Percentiles rank a stretch among this genome's conserved stretches.
These are phyloP conservation scores for Penicilliopsis zonata DNA, from an alignment of 495 filamentous ascomycete species.

Conservation along the genomic window DNA sequence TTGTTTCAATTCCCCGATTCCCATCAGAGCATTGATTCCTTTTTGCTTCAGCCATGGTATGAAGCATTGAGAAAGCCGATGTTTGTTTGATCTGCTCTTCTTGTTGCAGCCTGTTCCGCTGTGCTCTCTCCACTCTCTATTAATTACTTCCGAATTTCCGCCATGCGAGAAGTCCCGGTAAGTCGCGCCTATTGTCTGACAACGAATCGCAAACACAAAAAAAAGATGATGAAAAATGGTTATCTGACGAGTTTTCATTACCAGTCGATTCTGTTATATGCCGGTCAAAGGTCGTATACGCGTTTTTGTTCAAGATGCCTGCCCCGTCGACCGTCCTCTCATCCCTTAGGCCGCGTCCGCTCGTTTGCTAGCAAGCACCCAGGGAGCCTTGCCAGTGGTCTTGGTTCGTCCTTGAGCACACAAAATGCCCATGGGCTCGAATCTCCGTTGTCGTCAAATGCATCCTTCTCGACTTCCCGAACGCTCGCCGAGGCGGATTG, in stretches of 20 bases:
- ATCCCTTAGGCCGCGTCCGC: slow-evolving; percentile 13
- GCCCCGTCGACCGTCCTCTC: slow-evolving; percentile 6
- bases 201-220: background rate
- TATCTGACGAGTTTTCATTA: too few species aligned
- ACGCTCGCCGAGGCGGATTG: slow-evolving; percentile 39
- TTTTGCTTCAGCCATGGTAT: slow-evolving; percentile 21
- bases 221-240: background rate
- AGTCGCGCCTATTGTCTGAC: slow-evolving; percentile 5
- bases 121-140: slow-evolving; percentile 15
- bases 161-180: slow-evolving; percentile 26
- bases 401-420: slow-evolving; percentile 6
- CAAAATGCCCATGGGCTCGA: slow-evolving; percentile 4
- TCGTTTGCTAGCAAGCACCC: slow-evolving; percentile 15
- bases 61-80: slow-evolving; percentile 7
- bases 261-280: slow-evolving; percentile 12
- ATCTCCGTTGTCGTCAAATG: slow-evolving; percentile 8
- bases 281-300: slow-evolving; percentile 12
- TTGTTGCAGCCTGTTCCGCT: slow-evolving; percentile 10
- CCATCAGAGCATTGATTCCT: too few species aligned
- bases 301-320: slow-evolving; percentile 11
- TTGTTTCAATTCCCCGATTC: too few species aligned
- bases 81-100: slow-evolving; percentile 8
- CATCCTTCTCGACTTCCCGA: slow-evolving; percentile 28
- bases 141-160: slow-evolving; percentile 8
- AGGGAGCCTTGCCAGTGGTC: slow-evolving; percentile 10